Percentiles rank a stretch among this genome's conserved stretches.
phyloP scores from a whole-genome alignment of 169 alveolate genomes.

The Miamiensis avidus region DNA sequence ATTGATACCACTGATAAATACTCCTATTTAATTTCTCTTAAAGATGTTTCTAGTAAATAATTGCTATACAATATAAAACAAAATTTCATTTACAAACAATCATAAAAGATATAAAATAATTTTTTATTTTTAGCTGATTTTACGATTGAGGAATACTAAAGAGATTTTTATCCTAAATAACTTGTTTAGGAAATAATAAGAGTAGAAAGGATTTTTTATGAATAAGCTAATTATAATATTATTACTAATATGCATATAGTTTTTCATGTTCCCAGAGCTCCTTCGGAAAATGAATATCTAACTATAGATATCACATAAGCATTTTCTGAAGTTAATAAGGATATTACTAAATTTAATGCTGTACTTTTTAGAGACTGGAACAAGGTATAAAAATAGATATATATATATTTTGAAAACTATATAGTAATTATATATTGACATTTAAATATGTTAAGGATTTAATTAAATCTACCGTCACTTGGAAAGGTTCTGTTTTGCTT shows the following conservation, averaged over 20 bases:
- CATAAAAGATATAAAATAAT: no score
- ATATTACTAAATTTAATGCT: no score
- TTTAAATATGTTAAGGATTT: no score
- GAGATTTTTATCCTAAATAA: neutral
- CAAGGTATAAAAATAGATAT: neutral
- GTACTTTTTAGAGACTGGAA: neutral
- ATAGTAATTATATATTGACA: neutral
- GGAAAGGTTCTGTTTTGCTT: neutral
- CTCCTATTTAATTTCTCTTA: neutral
- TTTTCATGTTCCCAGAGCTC: neutral
- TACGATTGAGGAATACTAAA: neutral
- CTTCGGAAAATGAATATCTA: neutral
- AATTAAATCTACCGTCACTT: neutral
- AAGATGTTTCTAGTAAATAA: neutral
- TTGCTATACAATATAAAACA: no score
- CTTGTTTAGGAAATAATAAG: neutral
- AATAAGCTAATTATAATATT: neutral
- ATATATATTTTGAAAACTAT: no score
- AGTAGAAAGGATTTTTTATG: neutral
- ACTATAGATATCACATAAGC: neutral
- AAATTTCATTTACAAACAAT: neutral
- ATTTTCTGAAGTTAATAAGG: neutral
- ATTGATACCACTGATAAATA: neutral
- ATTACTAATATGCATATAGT: neutral
- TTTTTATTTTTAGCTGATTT: neutral